A percentile compares a stretch with the other conserved stretches of the same genome.
These are phyloP conservation scores for Ascochyta koolunga DNA, from an alignment of 2,329 filamentous ascomycete species.

Conservation along the genomic window DNA sequence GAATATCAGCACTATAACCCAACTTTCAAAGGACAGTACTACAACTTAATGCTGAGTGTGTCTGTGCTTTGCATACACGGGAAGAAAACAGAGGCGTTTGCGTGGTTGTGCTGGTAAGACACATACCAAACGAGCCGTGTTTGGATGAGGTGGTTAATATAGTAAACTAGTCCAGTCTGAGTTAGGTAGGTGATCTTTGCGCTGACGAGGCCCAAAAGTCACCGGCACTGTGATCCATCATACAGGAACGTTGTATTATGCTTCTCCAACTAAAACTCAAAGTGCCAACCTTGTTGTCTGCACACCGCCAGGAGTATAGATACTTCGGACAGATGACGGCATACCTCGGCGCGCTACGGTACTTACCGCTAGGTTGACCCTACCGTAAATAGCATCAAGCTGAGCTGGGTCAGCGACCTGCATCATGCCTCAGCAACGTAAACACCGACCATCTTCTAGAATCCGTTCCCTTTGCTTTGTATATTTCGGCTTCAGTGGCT, in stretches of 20 bases:
- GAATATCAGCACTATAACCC: no score
- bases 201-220: neutral
- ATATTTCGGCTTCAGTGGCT: no score
- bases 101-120: no score
- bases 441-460: neutral
- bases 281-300: neutral
- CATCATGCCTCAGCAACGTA: neutral
- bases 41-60: no score
- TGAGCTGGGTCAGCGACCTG: conserved; percentile 9
- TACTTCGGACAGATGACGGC: neutral
- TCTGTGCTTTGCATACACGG: no score
- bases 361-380: neutral
- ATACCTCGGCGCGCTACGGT: neutral
- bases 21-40: no score
- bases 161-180: neutral
- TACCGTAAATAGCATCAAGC: conserved; percentile 3
- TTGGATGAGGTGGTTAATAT: no score
- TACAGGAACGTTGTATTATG: no score
- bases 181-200: neutral
- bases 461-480: neutral
- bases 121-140: no score
- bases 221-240: neutral
- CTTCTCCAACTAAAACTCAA: neutral
- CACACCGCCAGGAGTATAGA: neutral
- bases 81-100: no score